These are phyloP conservation scores for Aphanoascus verrucosus DNA, from an alignment of 2,329 filamentous ascomycete genomes.

Conservation along the genomic window DNA sequence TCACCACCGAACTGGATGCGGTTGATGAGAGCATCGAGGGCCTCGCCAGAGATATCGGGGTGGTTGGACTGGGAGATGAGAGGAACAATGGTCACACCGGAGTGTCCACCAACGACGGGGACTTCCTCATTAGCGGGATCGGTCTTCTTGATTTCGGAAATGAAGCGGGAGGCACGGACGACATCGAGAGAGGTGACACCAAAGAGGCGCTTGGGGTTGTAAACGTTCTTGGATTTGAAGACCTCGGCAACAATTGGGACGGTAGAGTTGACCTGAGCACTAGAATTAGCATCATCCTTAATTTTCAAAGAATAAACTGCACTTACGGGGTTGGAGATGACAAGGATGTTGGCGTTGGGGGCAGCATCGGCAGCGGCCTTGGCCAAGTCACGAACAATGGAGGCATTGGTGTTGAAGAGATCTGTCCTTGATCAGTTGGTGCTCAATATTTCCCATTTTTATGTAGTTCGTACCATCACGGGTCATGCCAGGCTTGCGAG, in stretches of 20 bases:
- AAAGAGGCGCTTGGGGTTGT: conserved; percentile 98
- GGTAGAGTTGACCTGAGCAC: conserved; percentile 73
- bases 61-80: conserved; percentile 91
- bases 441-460: not conserved
- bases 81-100: conserved; percentile 94
- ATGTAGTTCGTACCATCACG: conserved; percentile 57
- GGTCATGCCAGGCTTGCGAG: conserved; percentile 99
- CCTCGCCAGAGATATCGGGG: conserved; percentile 67
- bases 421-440: conserved; percentile 41
- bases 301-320: not conserved
- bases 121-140: conserved; percentile 90
- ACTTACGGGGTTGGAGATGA: conserved; percentile 90
- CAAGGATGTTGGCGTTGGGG: conserved; percentile 86
- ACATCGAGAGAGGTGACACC: conserved; percentile 99
- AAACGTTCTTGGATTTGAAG: conserved; percentile 89
- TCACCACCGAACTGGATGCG: conserved; percentile 98
- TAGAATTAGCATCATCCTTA: not conserved
- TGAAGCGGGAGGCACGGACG: conserved; percentile 94
- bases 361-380: conserved; percentile 82
- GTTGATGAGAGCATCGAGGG: conserved; percentile 66
- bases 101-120: conserved; percentile 94
- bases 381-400: conserved; percentile 95
- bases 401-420: conserved; percentile 99
- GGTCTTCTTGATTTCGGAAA: conserved; percentile 82
- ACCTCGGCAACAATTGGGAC: conserved; percentile 96